These are phyloP conservation scores for Oryza australiensis DNA, from an alignment of 176 grass and related monocot species.

Conservation along the genomic window DNA sequence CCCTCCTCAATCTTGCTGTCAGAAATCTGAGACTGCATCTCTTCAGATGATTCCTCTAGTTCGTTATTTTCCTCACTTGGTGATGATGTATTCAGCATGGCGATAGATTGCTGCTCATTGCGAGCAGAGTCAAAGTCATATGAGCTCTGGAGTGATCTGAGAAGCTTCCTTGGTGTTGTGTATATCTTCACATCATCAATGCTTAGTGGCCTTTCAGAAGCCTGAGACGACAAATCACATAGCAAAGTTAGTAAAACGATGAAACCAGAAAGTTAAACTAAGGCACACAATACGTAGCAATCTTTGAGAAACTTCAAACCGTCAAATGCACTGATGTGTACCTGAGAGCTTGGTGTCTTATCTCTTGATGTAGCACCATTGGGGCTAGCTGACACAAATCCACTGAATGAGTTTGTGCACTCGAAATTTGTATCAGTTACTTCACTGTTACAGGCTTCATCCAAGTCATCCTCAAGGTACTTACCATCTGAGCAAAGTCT, in stretches of 20 bases:
- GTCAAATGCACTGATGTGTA: constrained; percentile 18
- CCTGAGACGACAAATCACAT: constrained; percentile 39
- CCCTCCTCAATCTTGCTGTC: constrained; percentile 44
- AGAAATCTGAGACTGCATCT: constrained; percentile 29
- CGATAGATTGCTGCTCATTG: constrained; percentile 3
- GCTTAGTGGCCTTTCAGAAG: constrained; percentile 39
- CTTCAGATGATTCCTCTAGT: constrained; percentile 22
- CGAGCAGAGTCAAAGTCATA: constrained; percentile 37
- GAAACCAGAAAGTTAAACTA: neutral
- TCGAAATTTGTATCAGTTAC: constrained; percentile 47
- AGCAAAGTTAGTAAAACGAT: neutral
- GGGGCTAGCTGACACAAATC: constrained; percentile 53
- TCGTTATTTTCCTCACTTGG: constrained; percentile 15
- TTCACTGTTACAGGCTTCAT: constrained; percentile 45
- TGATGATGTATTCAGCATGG: neutral
- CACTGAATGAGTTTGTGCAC: constrained; percentile 53
- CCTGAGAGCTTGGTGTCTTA: constrained; percentile 64
- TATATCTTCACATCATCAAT: constrained; percentile 75
- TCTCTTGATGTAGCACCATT: constrained; percentile 31
- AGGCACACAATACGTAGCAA: neutral
- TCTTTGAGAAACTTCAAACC: neutral
- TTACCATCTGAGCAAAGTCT: constrained; percentile 48
- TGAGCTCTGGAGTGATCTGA: constrained; percentile 67
- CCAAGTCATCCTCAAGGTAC: constrained; percentile 45
- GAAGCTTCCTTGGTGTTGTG: constrained; percentile 68